Evolutionary conservation across 495 filamentous ascomycete genomes (phyloP).

Genomic region (Physcia stellaris): DNA sequence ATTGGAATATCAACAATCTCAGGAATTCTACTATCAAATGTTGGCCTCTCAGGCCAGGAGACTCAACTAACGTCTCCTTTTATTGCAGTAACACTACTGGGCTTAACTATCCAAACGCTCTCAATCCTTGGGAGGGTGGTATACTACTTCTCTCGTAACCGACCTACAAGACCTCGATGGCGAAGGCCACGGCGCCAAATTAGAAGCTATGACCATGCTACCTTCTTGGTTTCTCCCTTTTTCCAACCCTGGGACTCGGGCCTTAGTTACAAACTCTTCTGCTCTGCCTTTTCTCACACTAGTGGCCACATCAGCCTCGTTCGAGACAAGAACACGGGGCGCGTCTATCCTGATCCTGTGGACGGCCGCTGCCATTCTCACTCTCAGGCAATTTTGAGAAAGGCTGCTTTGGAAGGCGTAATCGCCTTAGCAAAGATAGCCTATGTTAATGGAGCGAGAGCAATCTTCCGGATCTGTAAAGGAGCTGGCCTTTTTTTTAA

Average conservation of each 20-base stretch:
- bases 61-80: not conserved
- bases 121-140: constrained; percentile 65
- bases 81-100: constrained; percentile 39
- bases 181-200: constrained; percentile 69
- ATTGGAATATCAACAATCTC: no score
- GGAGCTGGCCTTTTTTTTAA: constrained; percentile 54
- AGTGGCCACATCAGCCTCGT: constrained; percentile 53
- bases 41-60: no score
- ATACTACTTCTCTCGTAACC: constrained; percentile 65
- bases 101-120: constrained; percentile 49
- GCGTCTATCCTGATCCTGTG: constrained; percentile 58
- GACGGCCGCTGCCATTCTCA: constrained; percentile 49
- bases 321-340: constrained; percentile 60
- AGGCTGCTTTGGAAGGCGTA: constrained; percentile 56
- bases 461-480: constrained; percentile 53
- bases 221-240: constrained; percentile 41
- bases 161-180: constrained; percentile 75
- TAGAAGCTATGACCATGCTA: constrained; percentile 60
- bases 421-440: constrained; percentile 58
- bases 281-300: constrained; percentile 47
- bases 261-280: constrained; percentile 51
- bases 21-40: no score
- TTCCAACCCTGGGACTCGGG: constrained; percentile 50
- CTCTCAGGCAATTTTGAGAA: constrained; percentile 52
- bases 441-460: constrained; percentile 60